A percentile compares a stretch with the other conserved stretches of the same genome.
Evolutionary conservation across 768 basidiomycete species (phyloP).

Genomic region (Leccinum subtestaceum): DNA sequence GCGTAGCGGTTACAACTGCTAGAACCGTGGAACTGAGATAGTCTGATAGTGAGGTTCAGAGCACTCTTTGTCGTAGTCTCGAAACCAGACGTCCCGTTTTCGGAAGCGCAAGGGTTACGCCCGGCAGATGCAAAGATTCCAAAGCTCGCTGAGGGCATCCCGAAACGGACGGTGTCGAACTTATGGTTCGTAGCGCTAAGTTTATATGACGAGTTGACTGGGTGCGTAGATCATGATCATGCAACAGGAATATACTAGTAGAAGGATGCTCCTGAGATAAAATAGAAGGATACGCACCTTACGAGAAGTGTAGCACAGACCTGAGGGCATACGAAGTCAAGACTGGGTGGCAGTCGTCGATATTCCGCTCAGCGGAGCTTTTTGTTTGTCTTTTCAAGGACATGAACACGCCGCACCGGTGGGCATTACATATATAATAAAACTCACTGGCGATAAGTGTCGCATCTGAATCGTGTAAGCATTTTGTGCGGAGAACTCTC

Average conservation of each 20-base stretch:
- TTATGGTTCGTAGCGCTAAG: neutral
- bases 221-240: neutral
- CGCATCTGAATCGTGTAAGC: neutral
- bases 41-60: no score
- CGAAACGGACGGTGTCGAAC: neutral
- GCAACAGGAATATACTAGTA: neutral
- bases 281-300: neutral
- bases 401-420: neutral
- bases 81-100: neutral
- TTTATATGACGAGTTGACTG: neutral
- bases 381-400: neutral
- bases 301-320: neutral
- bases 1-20: neutral
- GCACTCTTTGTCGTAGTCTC: neutral
- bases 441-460: neutral
- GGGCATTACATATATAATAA: no score
- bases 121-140: neutral
- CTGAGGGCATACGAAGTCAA: neutral
- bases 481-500: neutral
- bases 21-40: neutral
- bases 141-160: neutral
- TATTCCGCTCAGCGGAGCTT: neutral
- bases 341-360: neutral
- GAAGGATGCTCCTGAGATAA: neutral
- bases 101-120: neutral